Base-by-base conservation (phyloP, 768 basidiomycete genomes). In the Amanita muscaria region DNA sequence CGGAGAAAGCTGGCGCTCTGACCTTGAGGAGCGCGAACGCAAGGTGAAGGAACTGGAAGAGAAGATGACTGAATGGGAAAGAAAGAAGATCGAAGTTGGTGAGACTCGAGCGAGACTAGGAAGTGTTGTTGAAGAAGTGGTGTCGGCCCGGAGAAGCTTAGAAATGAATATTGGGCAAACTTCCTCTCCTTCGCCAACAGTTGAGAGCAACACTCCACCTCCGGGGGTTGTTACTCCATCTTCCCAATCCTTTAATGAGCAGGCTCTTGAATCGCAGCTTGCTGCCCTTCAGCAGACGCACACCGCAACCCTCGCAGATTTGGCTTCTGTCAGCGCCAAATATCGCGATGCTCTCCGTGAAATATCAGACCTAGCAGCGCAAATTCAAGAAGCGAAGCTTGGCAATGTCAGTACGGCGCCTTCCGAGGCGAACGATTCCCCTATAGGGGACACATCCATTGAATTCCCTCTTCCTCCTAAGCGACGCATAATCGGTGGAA, bases 351-450 rank as follows among this genome's bases (percentile, higher is more conserved):
- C 93, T 14, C 72, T 97, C 23, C 77, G 78, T 39, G 88, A 94
- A 62, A 94, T 99, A 47, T 85, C 86, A n/a, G 90, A 93, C 54
- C 76, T 99, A 31, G 83, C 84, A 14, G 75, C 80, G n/a, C 90
- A 96, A 60, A 80, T 94, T 24, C 79, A 92, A 56, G 93, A 94
- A 58, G 75, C 79, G 6, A 89, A 83, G 54, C 75, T 91, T 35
- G 74, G 69, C 53, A 77, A 73, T 50, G 60, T 73, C 6, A 60
- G 55, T 29, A 58, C 62, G n/a, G 44, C 59, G 21, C 68, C 67
- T 43, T 44, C 56, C n/a, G 51, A 49, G 35, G 44, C 53, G 7
- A 51, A 56, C n/a, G 68, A 70, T n/a, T 68, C 65, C 22, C 69
- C 68, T 25, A 51, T 60, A n/a, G 52, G 59, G 19, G 83, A 83